Percentiles rank a stretch among this genome's conserved stretches.
phyloP scores from a whole-genome alignment of 345 rosid species.

The Limnanthes douglasii region DNA sequence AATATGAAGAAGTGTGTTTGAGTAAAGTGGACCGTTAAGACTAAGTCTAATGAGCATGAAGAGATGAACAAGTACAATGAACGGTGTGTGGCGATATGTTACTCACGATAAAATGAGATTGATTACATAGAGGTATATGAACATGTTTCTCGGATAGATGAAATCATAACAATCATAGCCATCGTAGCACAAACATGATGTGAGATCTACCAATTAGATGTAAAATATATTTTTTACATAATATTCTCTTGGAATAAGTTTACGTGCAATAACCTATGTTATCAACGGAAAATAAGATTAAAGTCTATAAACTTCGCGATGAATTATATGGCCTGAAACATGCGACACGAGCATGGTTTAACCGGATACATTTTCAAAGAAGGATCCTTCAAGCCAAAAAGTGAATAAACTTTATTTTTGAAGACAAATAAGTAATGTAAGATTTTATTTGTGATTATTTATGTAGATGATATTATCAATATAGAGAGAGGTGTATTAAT shows the following conservation, averaged over 20 bases:
- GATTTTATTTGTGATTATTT: not conserved
- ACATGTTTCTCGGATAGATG: not conserved
- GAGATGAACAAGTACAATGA: not conserved
- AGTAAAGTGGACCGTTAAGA: not conserved
- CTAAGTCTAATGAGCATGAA: not conserved
- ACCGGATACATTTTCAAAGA: not conserved
- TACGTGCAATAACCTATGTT: not conserved
- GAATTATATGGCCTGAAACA: not conserved
- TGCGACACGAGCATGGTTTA: conserved; percentile 1
- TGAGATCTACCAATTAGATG: not conserved
- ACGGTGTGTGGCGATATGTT: not conserved
- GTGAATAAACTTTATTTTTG: not conserved
- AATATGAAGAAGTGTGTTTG: not conserved
- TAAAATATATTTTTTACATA: not conserved
- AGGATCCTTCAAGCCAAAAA: not conserved
- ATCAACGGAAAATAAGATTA: not conserved
- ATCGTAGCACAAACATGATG: not conserved
- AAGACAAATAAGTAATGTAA: not conserved
- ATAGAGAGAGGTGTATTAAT: not conserved
- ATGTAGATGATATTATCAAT: not conserved
- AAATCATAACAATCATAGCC: not conserved
- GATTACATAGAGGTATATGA: not conserved
- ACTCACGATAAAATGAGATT: not conserved
- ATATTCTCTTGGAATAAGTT: not conserved
- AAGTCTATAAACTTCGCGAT: not conserved